These are phyloP conservation scores for Hypocreales sp. DNA, from an alignment of 2,329 filamentous ascomycete genomes.

Conservation along the genomic window DNA sequence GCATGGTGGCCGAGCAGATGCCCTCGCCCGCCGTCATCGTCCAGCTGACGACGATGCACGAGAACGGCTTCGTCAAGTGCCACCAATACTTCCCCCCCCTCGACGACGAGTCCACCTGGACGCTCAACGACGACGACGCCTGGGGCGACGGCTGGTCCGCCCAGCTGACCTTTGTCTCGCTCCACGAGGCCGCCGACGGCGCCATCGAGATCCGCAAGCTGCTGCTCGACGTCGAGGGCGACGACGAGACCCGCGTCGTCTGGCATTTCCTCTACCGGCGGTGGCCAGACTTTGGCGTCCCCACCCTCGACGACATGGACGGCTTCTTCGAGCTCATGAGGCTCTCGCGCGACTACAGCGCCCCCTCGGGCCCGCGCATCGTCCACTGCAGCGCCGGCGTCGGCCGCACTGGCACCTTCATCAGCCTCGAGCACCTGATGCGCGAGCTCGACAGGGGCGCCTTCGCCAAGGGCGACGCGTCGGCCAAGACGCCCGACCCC, in stretches of 20 bases:
- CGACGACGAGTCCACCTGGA: slow-evolving; percentile 33
- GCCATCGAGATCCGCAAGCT: slow-evolving; percentile 65
- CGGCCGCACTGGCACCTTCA: slow-evolving; percentile 87
- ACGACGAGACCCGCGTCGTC: slow-evolving; percentile 40
- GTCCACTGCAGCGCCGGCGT: slow-evolving; percentile 86
- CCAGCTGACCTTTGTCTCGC: slow-evolving; percentile 49
- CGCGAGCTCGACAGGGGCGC: slow-evolving; percentile 65
- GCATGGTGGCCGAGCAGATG: slow-evolving; percentile 79
- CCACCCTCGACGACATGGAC: slow-evolving; percentile 48
- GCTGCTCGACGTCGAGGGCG: slow-evolving; percentile 33
- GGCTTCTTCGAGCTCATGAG: slow-evolving; percentile 56
- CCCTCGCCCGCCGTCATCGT: slow-evolving; percentile 65
- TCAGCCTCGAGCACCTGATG: slow-evolving; percentile 84
- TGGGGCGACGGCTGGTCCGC: slow-evolving; percentile 55
- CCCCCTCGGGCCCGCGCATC: slow-evolving; percentile 50
- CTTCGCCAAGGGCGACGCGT: slow-evolving; percentile 32
- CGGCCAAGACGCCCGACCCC: slow-evolving; percentile 35
- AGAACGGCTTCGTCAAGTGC: slow-evolving; percentile 68
- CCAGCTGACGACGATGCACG: slow-evolving; percentile 85
- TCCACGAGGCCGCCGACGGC: slow-evolving; percentile 38
- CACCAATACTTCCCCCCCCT: slow-evolving; percentile 68
- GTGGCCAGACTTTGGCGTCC: slow-evolving; percentile 86
- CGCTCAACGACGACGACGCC: slow-evolving; percentile 47
- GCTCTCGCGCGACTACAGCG: slow-evolving; percentile 44
- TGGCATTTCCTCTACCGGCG: slow-evolving; percentile 76